Evolutionary conservation across 73 alveolate genomes (phyloP).

Genomic region (Paramecium tetraurelia): DNA sequence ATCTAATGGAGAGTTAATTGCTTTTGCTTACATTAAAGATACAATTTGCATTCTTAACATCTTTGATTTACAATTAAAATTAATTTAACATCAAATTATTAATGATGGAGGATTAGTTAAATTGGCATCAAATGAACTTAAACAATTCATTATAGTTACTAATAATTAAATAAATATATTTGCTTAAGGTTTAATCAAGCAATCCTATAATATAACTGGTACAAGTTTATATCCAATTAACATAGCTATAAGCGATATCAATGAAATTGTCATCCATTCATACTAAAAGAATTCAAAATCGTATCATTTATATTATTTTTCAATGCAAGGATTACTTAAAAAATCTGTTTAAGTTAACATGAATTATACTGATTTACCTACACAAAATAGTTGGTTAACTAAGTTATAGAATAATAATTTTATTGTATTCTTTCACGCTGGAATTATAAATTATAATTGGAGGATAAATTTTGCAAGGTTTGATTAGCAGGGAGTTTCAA

Average conservation of each 20-base stretch:
- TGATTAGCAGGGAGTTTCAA: background rate
- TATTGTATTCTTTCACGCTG: background rate
- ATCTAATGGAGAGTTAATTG: background rate
- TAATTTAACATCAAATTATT: background rate
- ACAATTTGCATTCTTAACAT: background rate
- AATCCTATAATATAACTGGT: background rate
- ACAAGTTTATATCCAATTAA: background rate
- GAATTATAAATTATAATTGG: background rate
- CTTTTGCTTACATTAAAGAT: background rate
- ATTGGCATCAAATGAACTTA: background rate
- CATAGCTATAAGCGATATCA: background rate
- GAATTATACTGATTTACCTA: background rate
- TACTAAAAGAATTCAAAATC: background rate
- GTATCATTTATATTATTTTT: background rate
- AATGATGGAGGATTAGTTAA: background rate
- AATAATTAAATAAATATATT: background rate
- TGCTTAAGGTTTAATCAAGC: background rate
- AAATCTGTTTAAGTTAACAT: background rate
- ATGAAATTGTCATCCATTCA: background rate
- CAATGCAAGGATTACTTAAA: background rate
- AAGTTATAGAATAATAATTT: background rate
- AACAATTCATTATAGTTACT: background rate
- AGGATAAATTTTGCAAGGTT: background rate
- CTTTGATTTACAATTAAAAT: background rate
- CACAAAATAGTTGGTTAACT: background rate